These are phyloP conservation scores for Mariannaea elegans DNA, from an alignment of 2,329 filamentous ascomycete species.

Conservation along the genomic window DNA sequence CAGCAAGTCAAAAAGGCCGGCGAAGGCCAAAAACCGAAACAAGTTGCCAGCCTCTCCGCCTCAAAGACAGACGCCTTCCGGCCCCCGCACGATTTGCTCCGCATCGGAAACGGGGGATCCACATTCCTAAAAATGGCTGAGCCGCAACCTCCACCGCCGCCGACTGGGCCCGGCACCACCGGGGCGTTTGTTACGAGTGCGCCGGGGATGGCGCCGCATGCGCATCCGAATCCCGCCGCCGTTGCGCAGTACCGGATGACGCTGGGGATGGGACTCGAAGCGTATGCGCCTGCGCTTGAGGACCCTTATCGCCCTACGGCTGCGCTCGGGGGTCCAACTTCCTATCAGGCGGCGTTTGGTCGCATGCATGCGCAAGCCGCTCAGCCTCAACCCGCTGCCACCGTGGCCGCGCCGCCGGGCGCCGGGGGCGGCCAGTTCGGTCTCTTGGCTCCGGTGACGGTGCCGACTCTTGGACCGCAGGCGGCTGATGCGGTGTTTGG, in stretches of 20 bases:
- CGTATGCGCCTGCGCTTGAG: conserved; percentile 29
- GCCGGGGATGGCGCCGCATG: conserved; percentile 18
- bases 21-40: neutral
- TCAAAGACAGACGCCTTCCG: neutral
- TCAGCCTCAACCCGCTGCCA: too few species aligned
- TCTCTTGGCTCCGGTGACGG: conserved; percentile 50
- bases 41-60: neutral
- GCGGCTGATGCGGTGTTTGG: conserved; percentile 14
- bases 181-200: conserved; percentile 25
- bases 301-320: conserved; percentile 27
- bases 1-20: conserved; percentile 31
- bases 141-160: conserved; percentile 21
- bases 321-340: conserved; percentile 2
- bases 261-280: conserved; percentile 28
- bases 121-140: conserved; percentile 32
- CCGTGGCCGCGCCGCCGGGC: too few species aligned
- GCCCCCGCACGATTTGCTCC: too few species aligned
- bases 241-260: conserved; percentile 26
- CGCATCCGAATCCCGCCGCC: conserved; percentile 8
- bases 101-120: too few species aligned
- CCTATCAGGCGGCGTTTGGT: neutral
- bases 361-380: neutral
- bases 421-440: conserved; percentile 50
- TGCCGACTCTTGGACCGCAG: conserved; percentile 25
- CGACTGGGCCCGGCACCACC: neutral